A percentile compares a stretch with the other conserved stretches of the same genome.
Conservation (phyloP, 805 yeast genomes). For the Metschnikowia dekortorum region DNA sequence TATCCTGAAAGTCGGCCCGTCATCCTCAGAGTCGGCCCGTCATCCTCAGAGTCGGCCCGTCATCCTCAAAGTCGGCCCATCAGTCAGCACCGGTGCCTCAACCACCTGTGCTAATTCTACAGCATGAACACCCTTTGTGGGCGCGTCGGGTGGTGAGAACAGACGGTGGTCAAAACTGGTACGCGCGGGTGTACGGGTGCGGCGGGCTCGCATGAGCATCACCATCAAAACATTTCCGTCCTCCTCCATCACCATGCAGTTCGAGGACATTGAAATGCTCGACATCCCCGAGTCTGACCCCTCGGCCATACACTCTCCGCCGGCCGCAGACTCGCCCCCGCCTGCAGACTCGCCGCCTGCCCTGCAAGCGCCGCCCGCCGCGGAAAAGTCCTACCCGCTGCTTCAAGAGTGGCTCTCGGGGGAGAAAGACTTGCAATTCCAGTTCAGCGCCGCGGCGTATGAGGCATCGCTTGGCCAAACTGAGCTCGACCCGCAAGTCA, state of each 20-base stretch:
- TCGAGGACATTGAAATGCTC: slow-evolving; percentile 34
- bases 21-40: too few relatives aligned
- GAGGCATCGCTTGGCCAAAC: slow-evolving; percentile 31
- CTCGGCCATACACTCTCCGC: slow-evolving; percentile 11
- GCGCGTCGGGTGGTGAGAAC: too few relatives aligned
- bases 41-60: too few relatives aligned
- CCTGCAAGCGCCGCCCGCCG: slow-evolving; percentile 3
- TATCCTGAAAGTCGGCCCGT: too few relatives aligned
- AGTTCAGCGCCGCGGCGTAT: slow-evolving; percentile 41
- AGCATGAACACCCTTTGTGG: too few relatives aligned
- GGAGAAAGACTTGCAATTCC: slow-evolving; percentile 32
- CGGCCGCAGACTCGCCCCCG: slow-evolving; percentile 2
- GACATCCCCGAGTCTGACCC: slow-evolving; percentile 32
- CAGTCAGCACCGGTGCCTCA: too few relatives aligned
- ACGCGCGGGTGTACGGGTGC: not conserved
- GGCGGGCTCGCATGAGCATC: not conserved
- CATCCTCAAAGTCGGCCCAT: too few relatives aligned
- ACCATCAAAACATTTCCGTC: not conserved
- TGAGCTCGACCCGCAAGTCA: slow-evolving; percentile 29
- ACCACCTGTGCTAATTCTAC: too few relatives aligned
- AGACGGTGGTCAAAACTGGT: too few relatives aligned
- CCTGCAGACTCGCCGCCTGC: slow-evolving; percentile 14
- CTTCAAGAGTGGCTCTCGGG: slow-evolving; percentile 46
- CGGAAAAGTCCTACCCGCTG: slow-evolving; percentile 27
- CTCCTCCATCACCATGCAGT: slow-evolving; percentile 12